These are phyloP conservation scores for Yarrowia sp. DNA, from an alignment of 805 yeast species.

Conservation along the genomic window DNA sequence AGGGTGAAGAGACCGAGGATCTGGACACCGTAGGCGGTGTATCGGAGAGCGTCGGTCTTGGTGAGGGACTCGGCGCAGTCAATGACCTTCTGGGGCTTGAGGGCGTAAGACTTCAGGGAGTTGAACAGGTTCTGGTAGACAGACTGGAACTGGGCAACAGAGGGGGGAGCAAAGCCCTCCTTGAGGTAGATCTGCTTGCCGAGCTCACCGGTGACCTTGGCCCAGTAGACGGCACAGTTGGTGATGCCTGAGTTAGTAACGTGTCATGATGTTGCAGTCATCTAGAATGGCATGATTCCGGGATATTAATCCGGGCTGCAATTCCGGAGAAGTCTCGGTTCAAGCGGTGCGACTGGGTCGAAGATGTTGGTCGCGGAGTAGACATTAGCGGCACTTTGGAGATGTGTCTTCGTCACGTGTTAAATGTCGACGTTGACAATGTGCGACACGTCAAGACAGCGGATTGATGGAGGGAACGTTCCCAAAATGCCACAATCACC, in stretches of 20 bases:
- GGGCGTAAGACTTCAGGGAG: slow-evolving; percentile 39
- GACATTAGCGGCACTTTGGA: no score
- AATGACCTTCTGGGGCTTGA: slow-evolving; percentile 61
- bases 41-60: slow-evolving; percentile 60
- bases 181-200: slow-evolving; percentile 79
- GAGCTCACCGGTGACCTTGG: slow-evolving; percentile 60
- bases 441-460: neutral
- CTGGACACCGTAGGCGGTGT: slow-evolving; percentile 76
- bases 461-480: neutral
- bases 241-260: slow-evolving; percentile 36
- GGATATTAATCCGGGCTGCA: neutral
- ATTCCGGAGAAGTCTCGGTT: no score
- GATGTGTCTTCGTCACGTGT: neutral
- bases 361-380: no score
- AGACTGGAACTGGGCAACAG: slow-evolving; percentile 67
- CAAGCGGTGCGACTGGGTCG: no score
- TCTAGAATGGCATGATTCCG: neutral
- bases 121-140: slow-evolving; percentile 56
- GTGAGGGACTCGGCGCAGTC: slow-evolving; percentile 48
- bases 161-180: slow-evolving; percentile 93
- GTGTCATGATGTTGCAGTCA: neutral
- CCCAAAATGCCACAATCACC: neutral
- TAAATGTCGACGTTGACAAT: neutral
- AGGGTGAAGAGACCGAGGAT: slow-evolving; percentile 85
- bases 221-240: slow-evolving; percentile 73